Evolutionary conservation across 2,329 filamentous ascomycete genomes (phyloP).

Genomic region (Chrysoporthe puriensis): DNA sequence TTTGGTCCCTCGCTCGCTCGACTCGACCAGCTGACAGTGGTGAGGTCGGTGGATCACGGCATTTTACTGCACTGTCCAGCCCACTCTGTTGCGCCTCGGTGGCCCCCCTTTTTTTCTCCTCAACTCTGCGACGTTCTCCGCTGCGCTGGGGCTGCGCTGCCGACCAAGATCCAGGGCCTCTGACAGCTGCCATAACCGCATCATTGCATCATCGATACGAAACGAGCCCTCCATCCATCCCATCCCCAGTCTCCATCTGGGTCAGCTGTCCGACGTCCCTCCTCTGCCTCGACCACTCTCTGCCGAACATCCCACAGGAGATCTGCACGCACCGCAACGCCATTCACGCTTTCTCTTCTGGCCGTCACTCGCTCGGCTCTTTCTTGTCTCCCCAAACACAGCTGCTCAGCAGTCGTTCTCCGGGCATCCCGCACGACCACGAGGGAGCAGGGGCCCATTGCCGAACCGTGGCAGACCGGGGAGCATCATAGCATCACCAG

Average conservation of each 20-base stretch:
- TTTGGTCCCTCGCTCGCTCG: not conserved
- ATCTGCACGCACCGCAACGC: not conserved
- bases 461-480: not conserved
- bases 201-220: conserved; percentile 4
- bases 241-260: conserved; percentile 2
- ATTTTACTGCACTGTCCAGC: too few relatives aligned
- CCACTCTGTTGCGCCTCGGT: not conserved
- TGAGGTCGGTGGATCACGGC: not conserved
- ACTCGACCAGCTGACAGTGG: not conserved
- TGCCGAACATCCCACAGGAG: not conserved
- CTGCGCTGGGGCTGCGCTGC: not conserved
- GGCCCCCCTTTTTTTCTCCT: not conserved
- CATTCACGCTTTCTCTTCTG: not conserved
- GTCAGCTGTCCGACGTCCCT: not conserved
- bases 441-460: not conserved
- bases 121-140: not conserved
- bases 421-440: not conserved
- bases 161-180: not conserved
- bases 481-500: not conserved
- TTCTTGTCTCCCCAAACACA: not conserved
- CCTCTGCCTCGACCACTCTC: not conserved
- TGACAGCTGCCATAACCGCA: not conserved
- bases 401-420: not conserved
- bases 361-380: not conserved
- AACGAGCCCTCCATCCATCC: not conserved